Conservation (phyloP, 257 asterid species). For the Fraxinus quadrangulata region DNA sequence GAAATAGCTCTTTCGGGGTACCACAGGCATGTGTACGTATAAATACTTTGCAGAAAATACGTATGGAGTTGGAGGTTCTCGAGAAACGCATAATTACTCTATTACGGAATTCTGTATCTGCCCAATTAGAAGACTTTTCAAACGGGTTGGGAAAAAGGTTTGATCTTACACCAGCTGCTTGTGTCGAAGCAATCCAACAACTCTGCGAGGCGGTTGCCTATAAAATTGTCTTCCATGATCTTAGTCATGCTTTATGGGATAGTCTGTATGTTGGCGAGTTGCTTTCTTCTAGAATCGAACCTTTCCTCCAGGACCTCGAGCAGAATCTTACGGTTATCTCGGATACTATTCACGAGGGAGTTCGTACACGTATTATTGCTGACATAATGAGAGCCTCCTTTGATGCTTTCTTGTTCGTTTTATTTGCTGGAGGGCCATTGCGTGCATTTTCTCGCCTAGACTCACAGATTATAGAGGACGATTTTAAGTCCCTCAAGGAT, state of each 20-base stretch:
- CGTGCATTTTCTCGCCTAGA: constrained; percentile 73
- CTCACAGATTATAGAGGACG: constrained; percentile 76
- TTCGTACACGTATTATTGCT: constrained; percentile 73
- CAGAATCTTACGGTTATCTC: constrained; percentile 62
- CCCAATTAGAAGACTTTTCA: constrained; percentile 77
- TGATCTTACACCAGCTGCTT: constrained; percentile 74
- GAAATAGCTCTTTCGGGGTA: constrained; percentile 59
- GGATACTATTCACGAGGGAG: constrained; percentile 74
- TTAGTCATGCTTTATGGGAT: constrained; percentile 68
- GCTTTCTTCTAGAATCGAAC: constrained; percentile 81
- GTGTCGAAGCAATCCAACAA: constrained; percentile 89
- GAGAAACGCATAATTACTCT: constrained; percentile 88
- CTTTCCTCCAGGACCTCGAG: constrained; percentile 82
- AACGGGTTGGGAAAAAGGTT: constrained; percentile 69
- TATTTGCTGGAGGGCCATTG: constrained; percentile 92
- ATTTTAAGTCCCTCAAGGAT: constrained; percentile 78
- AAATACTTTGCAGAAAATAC: constrained; percentile 76
- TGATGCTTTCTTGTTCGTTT: constrained; percentile 78
- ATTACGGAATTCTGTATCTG: constrained; percentile 89
- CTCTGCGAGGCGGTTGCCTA: constrained; percentile 74
- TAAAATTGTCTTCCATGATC: constrained; percentile 77
- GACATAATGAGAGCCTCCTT: constrained; percentile 90
- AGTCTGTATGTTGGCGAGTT: constrained; percentile 78
- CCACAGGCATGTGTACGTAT: constrained; percentile 85
- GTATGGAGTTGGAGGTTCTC: constrained; percentile 69